phyloP scores from a whole-genome alignment of 1,284 basidiomycete species.

The Megacollybia platyphylla region DNA sequence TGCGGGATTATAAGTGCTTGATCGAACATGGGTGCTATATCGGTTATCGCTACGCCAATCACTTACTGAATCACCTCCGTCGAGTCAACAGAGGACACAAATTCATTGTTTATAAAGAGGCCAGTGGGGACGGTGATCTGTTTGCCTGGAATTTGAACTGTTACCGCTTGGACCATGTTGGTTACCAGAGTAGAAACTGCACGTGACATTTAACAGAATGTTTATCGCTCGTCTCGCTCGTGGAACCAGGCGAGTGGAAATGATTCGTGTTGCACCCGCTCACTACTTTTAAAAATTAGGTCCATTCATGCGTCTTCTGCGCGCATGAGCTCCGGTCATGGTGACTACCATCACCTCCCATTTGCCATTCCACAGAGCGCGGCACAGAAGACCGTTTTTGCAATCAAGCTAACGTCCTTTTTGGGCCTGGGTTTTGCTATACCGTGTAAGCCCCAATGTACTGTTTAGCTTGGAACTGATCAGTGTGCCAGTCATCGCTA shows the following conservation, averaged over 20 bases:
- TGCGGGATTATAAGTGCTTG: conserved; percentile 43
- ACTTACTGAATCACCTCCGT: conserved; percentile 43
- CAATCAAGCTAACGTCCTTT: conserved; percentile 40
- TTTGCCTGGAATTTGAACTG: conserved; percentile 29
- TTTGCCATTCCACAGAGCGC: conserved; percentile 38
- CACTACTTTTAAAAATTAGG: too few species aligned
- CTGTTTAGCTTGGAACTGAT: too few species aligned
- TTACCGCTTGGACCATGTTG: conserved; percentile 11
- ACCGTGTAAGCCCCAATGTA: conserved; percentile 21
- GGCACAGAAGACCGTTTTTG: conserved; percentile 43
- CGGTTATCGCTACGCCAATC: conserved; percentile 5
- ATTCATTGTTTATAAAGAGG: conserved; percentile 87
- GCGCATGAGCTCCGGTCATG: too few species aligned
- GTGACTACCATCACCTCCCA: conserved; percentile 45
- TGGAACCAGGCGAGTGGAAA: too few species aligned
- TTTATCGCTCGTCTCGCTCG: not conserved
- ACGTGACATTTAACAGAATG: not conserved
- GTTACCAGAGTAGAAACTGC: not conserved
- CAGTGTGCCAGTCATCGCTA: conserved; percentile 27
- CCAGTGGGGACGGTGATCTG: conserved; percentile 62
- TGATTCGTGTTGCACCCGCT: too few species aligned
- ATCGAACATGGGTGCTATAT: conserved; percentile 3
- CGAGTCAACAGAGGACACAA: conserved; percentile 57
- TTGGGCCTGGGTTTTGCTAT: conserved; percentile 49
- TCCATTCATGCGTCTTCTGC: too few species aligned